Base-by-base conservation (phyloP, 345 rosid species). In the Murraya paniculata region DNA sequence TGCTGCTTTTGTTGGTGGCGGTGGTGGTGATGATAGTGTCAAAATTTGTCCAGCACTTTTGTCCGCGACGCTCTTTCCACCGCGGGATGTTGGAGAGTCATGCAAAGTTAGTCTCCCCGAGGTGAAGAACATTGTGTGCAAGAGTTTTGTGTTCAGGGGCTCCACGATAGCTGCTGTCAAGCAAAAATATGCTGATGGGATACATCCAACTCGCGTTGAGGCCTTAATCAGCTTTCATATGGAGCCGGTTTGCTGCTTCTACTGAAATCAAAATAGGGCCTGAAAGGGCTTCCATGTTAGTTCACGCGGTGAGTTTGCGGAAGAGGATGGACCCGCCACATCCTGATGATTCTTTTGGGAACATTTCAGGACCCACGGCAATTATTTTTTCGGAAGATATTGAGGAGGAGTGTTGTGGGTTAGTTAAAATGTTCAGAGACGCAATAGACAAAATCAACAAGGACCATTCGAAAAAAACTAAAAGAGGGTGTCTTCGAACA, bases 1-100 rank as follows among this genome's bases (percentile, higher is more conserved):
- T n/a, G 39, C 58, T 36, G 74, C 85, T 50, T 75, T 72, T 50
- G 53, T 39, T 39, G 45, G 45, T 39, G 45, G 45, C 35, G 71
- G 13, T 39, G 48, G 48, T 2, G 48, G 14, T 39, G 48, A 64
- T 1, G 78, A 48, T 11, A 7, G 6, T 9, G n/a, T 35, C 1
- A 25, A 31, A 6, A 5, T 58, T 25, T 14, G 7, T 14, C 89
- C 89, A 14, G 57, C 71, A 2, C 84, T 91, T 45, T 75, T 75
- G 39, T 83, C 85, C 2, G 82, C 87, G 4, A 53, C 64, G 2
- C 61, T 86, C 57, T 84, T 91, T 67, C 93, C 93, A 7, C 88
- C 89, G 0, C 71, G 62, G 38, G 84, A 84, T 31, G 6, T 82
- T 5, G 73, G 71, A 0, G 79, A 76, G 5, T 58, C 77, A 27